These are phyloP conservation scores for Cladobotryum mycophilum DNA, from an alignment of 2,329 filamentous ascomycete genomes.

Conservation along the genomic window DNA sequence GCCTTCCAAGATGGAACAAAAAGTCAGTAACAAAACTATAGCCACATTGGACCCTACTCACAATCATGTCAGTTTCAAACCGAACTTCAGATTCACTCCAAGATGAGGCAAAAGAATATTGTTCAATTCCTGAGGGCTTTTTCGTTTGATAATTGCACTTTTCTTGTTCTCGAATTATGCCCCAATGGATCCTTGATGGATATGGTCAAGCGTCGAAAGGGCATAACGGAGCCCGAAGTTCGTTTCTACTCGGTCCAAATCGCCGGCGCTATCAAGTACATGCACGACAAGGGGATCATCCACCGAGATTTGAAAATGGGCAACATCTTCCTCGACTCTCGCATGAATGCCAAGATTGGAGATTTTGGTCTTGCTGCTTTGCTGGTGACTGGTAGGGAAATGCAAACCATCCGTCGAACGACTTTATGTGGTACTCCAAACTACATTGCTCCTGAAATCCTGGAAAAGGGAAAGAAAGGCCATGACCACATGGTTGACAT, in stretches of 20 bases:
- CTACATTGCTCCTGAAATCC: conserved; percentile 94
- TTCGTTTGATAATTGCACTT: conserved; percentile 81
- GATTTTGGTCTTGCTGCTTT: conserved; percentile 94
- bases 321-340: conserved; percentile 87
- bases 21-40: conserved; percentile 43
- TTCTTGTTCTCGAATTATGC: conserved; percentile 89
- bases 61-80: conserved; percentile 52
- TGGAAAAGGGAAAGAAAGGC: conserved; percentile 88
- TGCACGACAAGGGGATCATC: conserved; percentile 92
- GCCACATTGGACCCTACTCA: background rate
- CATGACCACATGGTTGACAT: conserved; percentile 98
- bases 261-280: conserved; percentile 94
- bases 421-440: conserved; percentile 97
- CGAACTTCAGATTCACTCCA: conserved; percentile 96
- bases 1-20: conserved; percentile 77
- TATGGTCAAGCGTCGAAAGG: conserved; percentile 89
- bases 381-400: conserved; percentile 84
- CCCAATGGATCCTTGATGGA: conserved; percentile 96
- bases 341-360: conserved; percentile 97
- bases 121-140: conserved; percentile 95
- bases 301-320: conserved; percentile 97
- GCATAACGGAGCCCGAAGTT: conserved; percentile 87
- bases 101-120: conserved; percentile 92
- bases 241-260: conserved; percentile 92
- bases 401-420: conserved; percentile 74